phyloP scores from a whole-genome alignment of 1,284 basidiomycete genomes.

The Ustanciosporium gigantosporum region DNA sequence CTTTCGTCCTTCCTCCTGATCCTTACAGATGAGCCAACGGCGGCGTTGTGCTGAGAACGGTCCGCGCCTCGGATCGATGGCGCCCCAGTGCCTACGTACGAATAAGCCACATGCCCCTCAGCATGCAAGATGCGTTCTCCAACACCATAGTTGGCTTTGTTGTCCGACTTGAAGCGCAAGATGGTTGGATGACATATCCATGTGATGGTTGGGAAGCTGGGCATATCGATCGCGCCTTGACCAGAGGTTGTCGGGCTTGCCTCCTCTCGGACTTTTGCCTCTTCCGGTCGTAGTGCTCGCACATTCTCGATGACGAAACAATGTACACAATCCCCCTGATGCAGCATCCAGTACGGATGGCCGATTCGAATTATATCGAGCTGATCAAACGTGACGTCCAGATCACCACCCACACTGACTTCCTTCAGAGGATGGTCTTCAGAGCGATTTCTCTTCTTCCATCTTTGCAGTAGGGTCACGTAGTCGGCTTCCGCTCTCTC shows the following conservation, averaged over 20 bases:
- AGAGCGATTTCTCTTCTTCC: neutral
- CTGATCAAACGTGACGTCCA: slow-evolving; percentile 12
- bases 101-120: slow-evolving; percentile 3
- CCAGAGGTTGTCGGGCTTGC: neutral
- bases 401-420: slow-evolving; percentile 7
- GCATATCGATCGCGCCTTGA: neutral
- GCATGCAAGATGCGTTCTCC: slow-evolving; percentile 28
- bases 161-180: slow-evolving; percentile 25
- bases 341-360: slow-evolving; percentile 35
- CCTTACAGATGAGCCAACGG: slow-evolving; percentile 6
- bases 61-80: neutral
- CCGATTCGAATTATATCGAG: slow-evolving; percentile 12
- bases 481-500: too few species aligned
- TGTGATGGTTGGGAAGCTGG: slow-evolving; percentile 21
- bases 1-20: slow-evolving; percentile 20
- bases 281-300: slow-evolving; percentile 22
- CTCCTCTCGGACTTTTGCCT: neutral
- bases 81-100: neutral
- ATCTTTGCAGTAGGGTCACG: neutral
- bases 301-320: slow-evolving; percentile 29
- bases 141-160: slow-evolving; percentile 21
- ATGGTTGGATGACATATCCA: slow-evolving; percentile 32
- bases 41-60: neutral
- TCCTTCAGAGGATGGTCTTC: too few species aligned
- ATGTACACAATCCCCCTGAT: slow-evolving; percentile 34